Evolutionary conservation across 257 asterid species (phyloP), one percentile per base, ranked within the genome.

Genomic region (Solanum clarkiae): DNA sequence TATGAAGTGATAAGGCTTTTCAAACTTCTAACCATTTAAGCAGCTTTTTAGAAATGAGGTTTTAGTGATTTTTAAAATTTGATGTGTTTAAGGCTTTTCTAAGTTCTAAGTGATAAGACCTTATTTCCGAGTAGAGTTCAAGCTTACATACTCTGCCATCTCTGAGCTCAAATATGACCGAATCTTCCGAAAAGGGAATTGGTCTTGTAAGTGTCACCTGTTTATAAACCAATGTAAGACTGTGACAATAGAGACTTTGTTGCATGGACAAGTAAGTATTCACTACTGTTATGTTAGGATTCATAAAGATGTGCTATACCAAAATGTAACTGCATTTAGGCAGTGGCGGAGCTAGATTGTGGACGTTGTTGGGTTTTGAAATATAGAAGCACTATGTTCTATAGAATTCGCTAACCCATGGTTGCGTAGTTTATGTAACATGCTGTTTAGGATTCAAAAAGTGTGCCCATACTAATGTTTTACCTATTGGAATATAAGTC

Each of bases 131-230:
- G 63, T 40, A 22, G 60, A 66, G 84, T 47, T 68, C 55, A 42
- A 59, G 63, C 26, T 85, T 40, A 87, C 98, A 93, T 91, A 95
- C 99, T 84, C 98, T 86, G 65, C 98, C 97, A 86, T 95, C 99
- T 84, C 88, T 89, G 85, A 95, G 88, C 92, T 95, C 96, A 68
- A 95, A 95, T 88, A 95, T 89, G 86, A 93, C 87, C 2, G 98
- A 86, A 87, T 94, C 92, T 82, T 91, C 94, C 12, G 92, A 80
- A 85, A 93, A 93, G 69, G 95, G 91, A 70, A 93, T 92, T 54
- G 99, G 97, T 20, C 98, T 86, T 22, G 94, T 93, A 7, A 94
- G 63, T 47, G 91, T 85, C 70, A 95, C 95, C 98, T 95, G 92
- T 86, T 66, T 60, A 86, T 29, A 24, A 36, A 36, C 13, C 51